These are phyloP conservation scores for Pistacia atlantica DNA, from an alignment of 345 rosid genomes.

Conservation along the genomic window DNA sequence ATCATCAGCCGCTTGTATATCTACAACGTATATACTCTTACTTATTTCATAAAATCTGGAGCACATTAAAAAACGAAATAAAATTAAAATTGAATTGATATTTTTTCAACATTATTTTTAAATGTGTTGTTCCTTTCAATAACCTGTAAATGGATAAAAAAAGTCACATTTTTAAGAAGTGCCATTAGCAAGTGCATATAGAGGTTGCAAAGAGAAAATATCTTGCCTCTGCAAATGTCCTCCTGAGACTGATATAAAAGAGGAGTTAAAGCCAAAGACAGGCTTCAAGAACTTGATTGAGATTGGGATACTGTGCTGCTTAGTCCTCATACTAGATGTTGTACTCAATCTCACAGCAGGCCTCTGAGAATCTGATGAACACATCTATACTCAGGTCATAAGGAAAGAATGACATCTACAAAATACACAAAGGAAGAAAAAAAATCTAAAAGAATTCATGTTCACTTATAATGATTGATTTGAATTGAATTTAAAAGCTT, in stretches of 20 bases:
- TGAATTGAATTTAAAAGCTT: neutral
- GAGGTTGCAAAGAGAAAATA: constrained; percentile 15
- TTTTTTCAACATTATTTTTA: neutral
- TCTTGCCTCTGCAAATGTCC: constrained; percentile 81
- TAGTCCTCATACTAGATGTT: constrained; percentile 66
- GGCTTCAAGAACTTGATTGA: constrained; percentile 79
- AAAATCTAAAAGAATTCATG: neutral
- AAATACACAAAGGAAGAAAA: neutral
- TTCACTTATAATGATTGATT: neutral
- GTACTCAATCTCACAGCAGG: constrained; percentile 75
- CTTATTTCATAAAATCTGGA: constrained; percentile 77
- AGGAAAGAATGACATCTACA: neutral
- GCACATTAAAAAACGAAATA: constrained; percentile 13
- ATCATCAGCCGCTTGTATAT: constrained; percentile 64
- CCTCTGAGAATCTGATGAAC: constrained; percentile 74
- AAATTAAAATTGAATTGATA: constrained; percentile 2
- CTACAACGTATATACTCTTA: constrained; percentile 55
- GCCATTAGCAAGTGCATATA: neutral
- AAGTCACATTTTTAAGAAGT: neutral
- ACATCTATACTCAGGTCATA: constrained; percentile 22
- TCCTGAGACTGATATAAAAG: constrained; percentile 68
- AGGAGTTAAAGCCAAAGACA: constrained; percentile 83
- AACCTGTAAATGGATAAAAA: neutral
- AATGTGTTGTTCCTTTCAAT: neutral
- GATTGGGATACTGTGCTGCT: constrained; percentile 53